Percentiles rank a stretch among this genome's conserved stretches.
These are phyloP conservation scores for Austroboletus niveus DNA, from an alignment of 1,284 basidiomycete genomes.

Conservation along the genomic window DNA sequence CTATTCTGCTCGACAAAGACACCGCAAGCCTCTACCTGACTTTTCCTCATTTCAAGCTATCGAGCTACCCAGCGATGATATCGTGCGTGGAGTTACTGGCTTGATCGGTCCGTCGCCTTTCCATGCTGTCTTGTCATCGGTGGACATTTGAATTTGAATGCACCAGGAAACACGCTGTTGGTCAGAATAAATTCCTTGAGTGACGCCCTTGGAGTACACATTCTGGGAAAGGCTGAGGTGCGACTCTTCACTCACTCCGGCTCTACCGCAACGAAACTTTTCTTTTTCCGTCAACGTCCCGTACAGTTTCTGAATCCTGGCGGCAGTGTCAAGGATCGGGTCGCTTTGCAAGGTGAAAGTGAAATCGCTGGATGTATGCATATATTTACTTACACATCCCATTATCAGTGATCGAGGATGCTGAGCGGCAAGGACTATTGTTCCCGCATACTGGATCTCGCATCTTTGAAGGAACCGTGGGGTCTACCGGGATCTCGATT, in stretches of 20 bases:
- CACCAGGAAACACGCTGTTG: conserved; percentile 59
- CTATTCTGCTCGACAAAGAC: conserved; percentile 42
- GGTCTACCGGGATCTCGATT: conserved; percentile 95
- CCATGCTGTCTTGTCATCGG: too few species aligned
- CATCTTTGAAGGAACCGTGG: conserved; percentile 97
- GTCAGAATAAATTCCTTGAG: conserved; percentile 91
- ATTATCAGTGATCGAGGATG: conserved; percentile 83
- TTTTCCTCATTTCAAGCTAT: conserved; percentile 61
- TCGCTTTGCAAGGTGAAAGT: conserved; percentile 78
- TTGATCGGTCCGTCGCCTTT: too few species aligned
- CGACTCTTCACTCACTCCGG: conserved; percentile 34
- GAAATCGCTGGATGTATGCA: conserved; percentile 1
- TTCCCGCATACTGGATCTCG: conserved; percentile 57
- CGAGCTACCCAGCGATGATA: conserved; percentile 71
- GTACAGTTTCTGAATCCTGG: conserved; percentile 90
- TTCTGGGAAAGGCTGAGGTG: too few species aligned
- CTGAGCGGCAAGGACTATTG: conserved; percentile 78
- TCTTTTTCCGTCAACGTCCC: conserved; percentile 92
- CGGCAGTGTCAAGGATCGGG: conserved; percentile 96
- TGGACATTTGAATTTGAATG: too few species aligned
- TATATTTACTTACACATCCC: neutral
- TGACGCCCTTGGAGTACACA: conserved; percentile 36
- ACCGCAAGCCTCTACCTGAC: conserved; percentile 23
- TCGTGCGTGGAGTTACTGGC: conserved; percentile 73
- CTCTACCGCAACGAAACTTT: conserved; percentile 82